A percentile compares a stretch with the other conserved stretches of the same genome.
Evolutionary conservation across 345 rosid species (phyloP).

Genomic region (Rhodamnia rubescens): DNA sequence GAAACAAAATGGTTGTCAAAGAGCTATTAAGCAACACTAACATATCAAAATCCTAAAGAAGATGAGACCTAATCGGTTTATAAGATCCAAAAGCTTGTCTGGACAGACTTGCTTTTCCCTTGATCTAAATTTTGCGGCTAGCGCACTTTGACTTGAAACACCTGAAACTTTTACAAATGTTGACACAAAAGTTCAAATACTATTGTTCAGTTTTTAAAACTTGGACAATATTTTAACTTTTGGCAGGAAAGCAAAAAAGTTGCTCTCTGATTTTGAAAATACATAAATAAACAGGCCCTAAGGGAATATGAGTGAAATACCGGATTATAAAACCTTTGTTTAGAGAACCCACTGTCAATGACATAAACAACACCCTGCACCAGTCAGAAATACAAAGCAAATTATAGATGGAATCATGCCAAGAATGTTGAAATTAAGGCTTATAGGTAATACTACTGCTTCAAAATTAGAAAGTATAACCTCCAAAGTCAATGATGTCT

Average conservation of each 20-base stretch:
- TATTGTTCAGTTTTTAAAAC: background rate
- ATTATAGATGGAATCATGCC: background rate
- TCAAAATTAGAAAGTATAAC: constrained; percentile 14
- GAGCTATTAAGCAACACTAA: background rate
- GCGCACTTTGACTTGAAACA: background rate
- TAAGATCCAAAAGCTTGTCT: background rate
- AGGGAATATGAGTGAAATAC: constrained; percentile 23
- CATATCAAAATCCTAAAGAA: background rate
- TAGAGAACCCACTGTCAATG: constrained; percentile 92
- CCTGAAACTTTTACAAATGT: background rate
- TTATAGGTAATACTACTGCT: background rate
- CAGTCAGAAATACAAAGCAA: constrained; percentile 4
- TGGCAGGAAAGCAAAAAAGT: background rate
- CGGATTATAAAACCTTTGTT: constrained; percentile 92
- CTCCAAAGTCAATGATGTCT: constrained; percentile 94
- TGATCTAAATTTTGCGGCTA: background rate
- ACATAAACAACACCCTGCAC: constrained; percentile 90
- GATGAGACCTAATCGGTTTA: background rate
- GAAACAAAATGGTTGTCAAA: background rate
- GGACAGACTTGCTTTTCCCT: background rate
- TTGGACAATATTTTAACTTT: background rate
- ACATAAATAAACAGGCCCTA: background rate
- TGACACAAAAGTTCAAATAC: background rate
- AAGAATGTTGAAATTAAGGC: background rate
- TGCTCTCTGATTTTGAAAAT: background rate